Evolutionary conservation across 345 rosid genomes (phyloP).

Genomic region (Salix purpurea): DNA sequence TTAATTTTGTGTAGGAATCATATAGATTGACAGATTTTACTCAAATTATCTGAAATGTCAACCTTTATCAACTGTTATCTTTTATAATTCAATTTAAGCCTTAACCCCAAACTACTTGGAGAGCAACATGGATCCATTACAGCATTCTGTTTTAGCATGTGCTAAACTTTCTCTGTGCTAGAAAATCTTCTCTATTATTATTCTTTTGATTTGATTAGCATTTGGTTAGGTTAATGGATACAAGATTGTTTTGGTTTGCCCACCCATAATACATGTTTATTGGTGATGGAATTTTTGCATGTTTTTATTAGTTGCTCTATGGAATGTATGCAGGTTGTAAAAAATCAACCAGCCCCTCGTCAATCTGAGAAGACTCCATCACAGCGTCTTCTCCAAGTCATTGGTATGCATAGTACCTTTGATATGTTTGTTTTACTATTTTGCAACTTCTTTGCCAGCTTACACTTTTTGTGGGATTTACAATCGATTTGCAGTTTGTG

Average conservation of each 20-base stretch:
- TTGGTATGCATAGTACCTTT: slow-evolving; percentile 48
- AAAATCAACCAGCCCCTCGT: slow-evolving; percentile 58
- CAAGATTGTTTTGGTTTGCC: not conserved
- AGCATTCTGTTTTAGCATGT: not conserved
- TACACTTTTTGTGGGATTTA: not conserved
- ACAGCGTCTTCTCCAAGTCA: slow-evolving; percentile 73
- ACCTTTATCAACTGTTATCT: not conserved
- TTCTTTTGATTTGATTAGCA: not conserved
- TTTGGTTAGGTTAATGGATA: not conserved
- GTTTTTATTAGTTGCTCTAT: slow-evolving; percentile 11
- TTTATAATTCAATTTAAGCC: not conserved
- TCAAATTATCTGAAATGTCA: not conserved
- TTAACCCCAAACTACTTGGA: not conserved
- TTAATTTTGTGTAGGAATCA: not conserved
- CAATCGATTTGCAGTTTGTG: not conserved
- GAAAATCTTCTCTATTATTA: not conserved
- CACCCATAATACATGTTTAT: not conserved
- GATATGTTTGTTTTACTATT: not conserved
- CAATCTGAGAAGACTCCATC: slow-evolving; percentile 59
- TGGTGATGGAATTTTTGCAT: not conserved
- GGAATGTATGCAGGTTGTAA: slow-evolving; percentile 44
- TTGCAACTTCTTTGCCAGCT: not conserved
- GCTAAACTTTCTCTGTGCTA: not conserved
- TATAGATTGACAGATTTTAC: not conserved
- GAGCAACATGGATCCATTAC: not conserved